phyloP scores from a whole-genome alignment of 768 basidiomycete species.

The Clathrus columnatus region DNA sequence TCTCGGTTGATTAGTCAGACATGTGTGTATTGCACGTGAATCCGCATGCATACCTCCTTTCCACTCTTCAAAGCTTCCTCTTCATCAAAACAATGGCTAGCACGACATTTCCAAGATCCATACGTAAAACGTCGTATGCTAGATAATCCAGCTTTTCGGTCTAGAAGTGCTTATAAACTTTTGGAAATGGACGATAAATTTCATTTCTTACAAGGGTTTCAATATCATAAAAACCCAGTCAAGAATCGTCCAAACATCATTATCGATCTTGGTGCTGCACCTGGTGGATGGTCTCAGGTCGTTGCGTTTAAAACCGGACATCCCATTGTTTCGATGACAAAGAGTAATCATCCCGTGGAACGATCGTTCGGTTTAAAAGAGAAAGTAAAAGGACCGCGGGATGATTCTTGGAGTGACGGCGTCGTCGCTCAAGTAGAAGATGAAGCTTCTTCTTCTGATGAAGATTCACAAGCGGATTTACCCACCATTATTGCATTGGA shows the following conservation, averaged over 20 bases:
- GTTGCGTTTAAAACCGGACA: constrained; percentile 50
- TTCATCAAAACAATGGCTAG: constrained; percentile 55
- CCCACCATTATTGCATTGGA: constrained; percentile 69
- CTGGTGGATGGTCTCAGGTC: constrained; percentile 93
- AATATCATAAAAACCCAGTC: constrained; percentile 22
- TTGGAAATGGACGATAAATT: constrained; percentile 61
- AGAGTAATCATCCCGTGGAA: constrained; percentile 24
- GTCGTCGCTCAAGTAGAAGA: constrained; percentile 15
- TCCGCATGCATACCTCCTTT: constrained; percentile 3
- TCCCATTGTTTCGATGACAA: neutral
- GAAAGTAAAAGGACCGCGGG: constrained; percentile 12
- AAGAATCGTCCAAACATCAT: constrained; percentile 39
- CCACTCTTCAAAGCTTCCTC: constrained; percentile 22
- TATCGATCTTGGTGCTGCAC: constrained; percentile 86
- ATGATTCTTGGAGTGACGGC: constrained; percentile 26
- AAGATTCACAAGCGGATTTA: neutral
- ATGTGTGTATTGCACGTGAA: neutral
- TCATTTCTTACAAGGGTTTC: constrained; percentile 37
- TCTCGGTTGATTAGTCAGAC: neutral
- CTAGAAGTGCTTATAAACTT: constrained; percentile 89
- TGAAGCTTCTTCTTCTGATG: neutral
- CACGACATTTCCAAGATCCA: constrained; percentile 61
- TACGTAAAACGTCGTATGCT: constrained; percentile 53
- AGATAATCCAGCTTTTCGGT: constrained; percentile 48
- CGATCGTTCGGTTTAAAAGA: constrained; percentile 1